Evolutionary conservation across 495 filamentous ascomycete species (phyloP), one percentile per base, ranked within the genome.

Genomic region (Xylaria intraflava): DNA sequence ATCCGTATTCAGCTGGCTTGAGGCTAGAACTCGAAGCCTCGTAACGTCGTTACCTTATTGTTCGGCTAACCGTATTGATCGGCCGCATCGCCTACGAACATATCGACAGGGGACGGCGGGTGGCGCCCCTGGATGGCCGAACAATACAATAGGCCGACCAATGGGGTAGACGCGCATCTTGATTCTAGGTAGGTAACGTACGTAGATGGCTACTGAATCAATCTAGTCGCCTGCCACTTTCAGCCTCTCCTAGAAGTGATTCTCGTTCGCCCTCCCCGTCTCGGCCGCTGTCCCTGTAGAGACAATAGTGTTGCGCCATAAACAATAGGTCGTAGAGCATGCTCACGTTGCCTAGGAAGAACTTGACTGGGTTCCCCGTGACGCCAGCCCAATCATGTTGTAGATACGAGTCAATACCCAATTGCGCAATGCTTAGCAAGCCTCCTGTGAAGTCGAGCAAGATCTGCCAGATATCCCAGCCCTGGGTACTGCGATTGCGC

Each of bases 341-440:
- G 38, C 83, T 85, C 46, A 95, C 77, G 62, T 93, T 90, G 6
- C 86, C 84, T 42, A 98, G 73, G 14, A 83, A 81, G 47, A 98
- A 79, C 70, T 98, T 98, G 57, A 91, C 83, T 3, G 92, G 90
- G 58, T 97, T 98, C 0, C 94, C 93, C 0, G 83, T 86, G 50
- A 97, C 74, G 2, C 92, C 93, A 7, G 84, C 86, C 89, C 90
- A 96, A 67, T 95, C 88, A 27, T 75, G 74, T 64, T 95, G 86
- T 9, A 95, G 67, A 53, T 84, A 88, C 19, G 87, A 89, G 69
- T 98, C 93, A 41, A 96, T 78, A 8, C 87, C 65, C 49, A 95
- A 74, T 67, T 98, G 93, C 2, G 78, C 67, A 29, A 97, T 76
- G 26, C 88, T 94, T n/a, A 96, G 68, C 4, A 92, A 59, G 12